These are phyloP conservation scores for Candida cerambycidarum DNA, from an alignment of 805 yeast species.

Conservation along the genomic window DNA sequence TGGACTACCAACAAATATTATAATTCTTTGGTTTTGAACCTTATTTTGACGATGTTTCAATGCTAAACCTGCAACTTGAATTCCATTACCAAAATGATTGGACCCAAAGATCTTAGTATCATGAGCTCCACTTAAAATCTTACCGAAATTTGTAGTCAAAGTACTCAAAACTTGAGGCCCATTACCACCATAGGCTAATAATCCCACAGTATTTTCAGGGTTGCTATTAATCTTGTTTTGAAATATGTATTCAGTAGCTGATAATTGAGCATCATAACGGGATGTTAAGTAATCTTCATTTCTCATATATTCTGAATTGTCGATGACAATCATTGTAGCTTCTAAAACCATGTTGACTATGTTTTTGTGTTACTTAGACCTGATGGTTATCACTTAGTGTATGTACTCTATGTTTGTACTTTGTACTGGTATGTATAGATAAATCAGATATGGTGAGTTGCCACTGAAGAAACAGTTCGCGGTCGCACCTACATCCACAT, in stretches of 20 bases:
- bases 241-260: conserved; percentile 84
- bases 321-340: conserved; percentile 93
- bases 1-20: conserved; percentile 89
- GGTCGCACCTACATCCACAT: conserved; percentile 7
- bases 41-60: conserved; percentile 95
- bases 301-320: conserved; percentile 93
- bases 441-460: no score
- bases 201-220: conserved; percentile 93
- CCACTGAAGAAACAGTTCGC: no score
- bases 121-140: conserved; percentile 79
- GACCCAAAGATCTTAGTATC: conserved; percentile 70
- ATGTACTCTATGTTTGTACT: no score
- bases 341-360: conserved; percentile 75
- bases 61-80: conserved; percentile 89
- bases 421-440: no score
- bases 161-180: conserved; percentile 89
- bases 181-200: conserved; percentile 81
- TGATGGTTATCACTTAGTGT: no score
- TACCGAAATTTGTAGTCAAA: conserved; percentile 83
- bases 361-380: no score
- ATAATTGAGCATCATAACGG: conserved; percentile 89
- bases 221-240: conserved; percentile 82
- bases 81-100: conserved; percentile 71
- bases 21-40: conserved; percentile 85
- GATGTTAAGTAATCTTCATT: conserved; percentile 92